Base-by-base conservation (phyloP, 129 eudicot species). In the Flaveria bidentis region DNA sequence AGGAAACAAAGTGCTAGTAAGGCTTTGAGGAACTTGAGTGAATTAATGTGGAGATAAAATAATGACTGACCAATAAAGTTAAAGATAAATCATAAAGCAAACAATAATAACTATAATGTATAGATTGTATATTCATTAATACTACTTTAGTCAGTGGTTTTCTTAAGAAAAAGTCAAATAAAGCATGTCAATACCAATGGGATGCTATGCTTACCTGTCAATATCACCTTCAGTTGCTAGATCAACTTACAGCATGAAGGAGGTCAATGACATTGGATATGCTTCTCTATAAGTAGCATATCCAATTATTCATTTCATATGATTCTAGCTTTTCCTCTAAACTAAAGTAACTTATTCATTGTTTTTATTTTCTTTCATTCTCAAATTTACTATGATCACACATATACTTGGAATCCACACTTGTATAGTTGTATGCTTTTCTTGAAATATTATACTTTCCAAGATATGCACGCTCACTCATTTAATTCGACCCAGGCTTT, bases 231-330 rank as follows among this genome's bases (percentile, higher is more conserved):
- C 33, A 71, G 75, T 26, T 71, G 75, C 47, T 71, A 41, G 41
- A 36, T 1, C 41, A 36, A 36, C 41, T 4, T 36, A 52, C 18
- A 53, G 36, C 28, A 56, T 49, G 63, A 15, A 41, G 53, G 69
- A 74, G 57, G 57, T 74, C 78, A 58, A 58, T 42, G 69, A 10
- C 55, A 58, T 57, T 58, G 78, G 69, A 74, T 74, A 74, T 74
- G 78, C 78, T 55, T 74, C 45, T 58, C 42, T 18, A 73, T 71
- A 49, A 25, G 62, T 73, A 74, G 78, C 57, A 74, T 74, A 74
- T 73, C 68, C 77, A 73, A 36, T 36, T 36, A 36, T 36, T 1
- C 8, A 5, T 23, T 26, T 23, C 6, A 70, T 70, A 25, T 47
- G 45, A 16, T 70, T 70, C 74, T 45, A 36, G 1, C 41, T 5